Evolutionary conservation across 257 asterid species (phyloP), one percentile per base, ranked within the genome.

Genomic region (Vinca minor): DNA sequence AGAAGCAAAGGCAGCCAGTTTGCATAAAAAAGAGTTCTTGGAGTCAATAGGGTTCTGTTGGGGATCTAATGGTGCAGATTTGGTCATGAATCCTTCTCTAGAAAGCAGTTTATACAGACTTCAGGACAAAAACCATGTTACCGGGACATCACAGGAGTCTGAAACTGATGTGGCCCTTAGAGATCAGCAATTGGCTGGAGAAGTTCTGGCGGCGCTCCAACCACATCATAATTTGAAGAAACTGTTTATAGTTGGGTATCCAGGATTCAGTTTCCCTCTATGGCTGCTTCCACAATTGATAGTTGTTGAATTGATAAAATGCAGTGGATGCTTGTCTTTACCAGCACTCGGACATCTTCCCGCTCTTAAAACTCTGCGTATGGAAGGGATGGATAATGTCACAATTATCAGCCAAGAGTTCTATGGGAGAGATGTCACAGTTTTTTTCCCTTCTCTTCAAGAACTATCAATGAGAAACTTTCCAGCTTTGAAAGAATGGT

Each of bases 331-430:
- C 50, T 42, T 34, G 25, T 26, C 20, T 35, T 36, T 73, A 49
- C 73, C 77, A 21, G 25, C 61, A 14, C 73, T 63, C 59, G 74
- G 77, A 38, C 41, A 63, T 44, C 78, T 73, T 73, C 78, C 74
- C n/a, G 57, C 48, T 39, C 78, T 73, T 18, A 44, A 58, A 49
- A 55, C 42, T 52, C 39, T 73, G 4, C 34, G 1, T 29, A 54
- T 73, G 47, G 67, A 56, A 68, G 59, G 70, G 36, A 73, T 73
- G 66, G 41, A 63, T 36, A 0, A 56, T 35, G 53, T 73, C 49
- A 48, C 38, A 23, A 59, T 23, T 18, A 59, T 39, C 35, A 25
- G 67, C 54, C 54, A 35, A 2, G 73, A 58, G 47, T 67, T 73
- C 52, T 73, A 62, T 26, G 64, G 65, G 26, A 61, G 23, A n/a